These are phyloP conservation scores for Akanthomyces uredinophilus DNA, from an alignment of 2,329 filamentous ascomycete species.

Conservation along the genomic window DNA sequence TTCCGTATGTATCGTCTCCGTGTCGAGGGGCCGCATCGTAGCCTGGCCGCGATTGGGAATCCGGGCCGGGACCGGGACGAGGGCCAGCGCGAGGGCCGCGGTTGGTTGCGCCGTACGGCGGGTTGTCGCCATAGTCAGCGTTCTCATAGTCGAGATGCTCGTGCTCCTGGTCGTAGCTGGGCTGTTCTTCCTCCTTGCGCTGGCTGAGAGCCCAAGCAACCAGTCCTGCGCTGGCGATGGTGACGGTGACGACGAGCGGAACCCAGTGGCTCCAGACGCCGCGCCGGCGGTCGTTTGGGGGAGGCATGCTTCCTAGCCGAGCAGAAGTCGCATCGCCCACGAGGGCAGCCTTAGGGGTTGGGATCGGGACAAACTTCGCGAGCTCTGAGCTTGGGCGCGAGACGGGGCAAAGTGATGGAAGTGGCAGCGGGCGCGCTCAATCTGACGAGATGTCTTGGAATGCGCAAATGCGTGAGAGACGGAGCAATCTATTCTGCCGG, in stretches of 20 bases:
- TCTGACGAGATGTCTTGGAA: slow-evolving; percentile 12
- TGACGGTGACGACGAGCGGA: slow-evolving; percentile 79
- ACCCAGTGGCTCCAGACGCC: slow-evolving; percentile 79
- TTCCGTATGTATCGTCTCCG: slow-evolving; percentile 28
- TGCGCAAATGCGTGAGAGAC: slow-evolving; percentile 10
- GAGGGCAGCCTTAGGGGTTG: slow-evolving; percentile 48
- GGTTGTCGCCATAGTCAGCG: slow-evolving; percentile 50
- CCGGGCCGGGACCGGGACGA: slow-evolving; percentile 5
- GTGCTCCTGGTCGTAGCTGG: slow-evolving; percentile 51
- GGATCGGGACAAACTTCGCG: background rate
- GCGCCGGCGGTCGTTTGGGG: slow-evolving; percentile 37
- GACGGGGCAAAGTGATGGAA: background rate
- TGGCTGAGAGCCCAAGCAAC: slow-evolving; percentile 95
- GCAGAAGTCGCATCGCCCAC: slow-evolving; percentile 54
- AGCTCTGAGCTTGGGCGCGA: background rate
- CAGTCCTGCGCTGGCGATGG: slow-evolving; percentile 78
- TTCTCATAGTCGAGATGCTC: slow-evolving; percentile 43
- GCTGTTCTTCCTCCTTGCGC: slow-evolving; percentile 68
- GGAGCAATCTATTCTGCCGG: slow-evolving; percentile 7
- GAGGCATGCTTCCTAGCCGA: slow-evolving; percentile 34
- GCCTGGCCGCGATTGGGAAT: background rate
- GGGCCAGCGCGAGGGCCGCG: slow-evolving; percentile 19
- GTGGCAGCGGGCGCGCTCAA: background rate
- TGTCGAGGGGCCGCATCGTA: background rate
- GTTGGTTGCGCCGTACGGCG: slow-evolving; percentile 41